Evolutionary conservation across 257 asterid species (phyloP).

Genomic region (Cinchona pubescens): DNA sequence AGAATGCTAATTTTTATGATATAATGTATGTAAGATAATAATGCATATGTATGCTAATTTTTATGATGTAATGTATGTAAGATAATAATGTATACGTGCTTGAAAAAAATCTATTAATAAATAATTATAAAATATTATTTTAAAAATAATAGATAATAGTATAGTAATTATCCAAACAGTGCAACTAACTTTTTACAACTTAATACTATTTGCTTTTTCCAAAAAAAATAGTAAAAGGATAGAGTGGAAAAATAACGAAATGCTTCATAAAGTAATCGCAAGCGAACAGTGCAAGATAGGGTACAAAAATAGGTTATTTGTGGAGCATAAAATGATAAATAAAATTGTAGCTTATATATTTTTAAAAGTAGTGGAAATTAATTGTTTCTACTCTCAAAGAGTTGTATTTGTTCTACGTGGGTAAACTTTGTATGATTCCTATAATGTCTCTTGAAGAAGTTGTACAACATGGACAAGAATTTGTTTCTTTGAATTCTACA

Average conservation of each 20-base stretch:
- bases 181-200: too few species aligned
- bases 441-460: not conserved
- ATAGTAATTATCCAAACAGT: too few species aligned
- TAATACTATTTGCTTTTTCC: not conserved
- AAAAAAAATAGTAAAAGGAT: not conserved
- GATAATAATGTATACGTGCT: too few species aligned
- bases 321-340: not conserved
- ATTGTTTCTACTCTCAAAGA: not conserved
- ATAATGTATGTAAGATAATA: too few species aligned
- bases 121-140: too few species aligned
- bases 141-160: too few species aligned
- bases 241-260: not conserved
- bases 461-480: not conserved
- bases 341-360: not conserved
- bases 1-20: too few species aligned
- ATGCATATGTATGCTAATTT: too few species aligned
- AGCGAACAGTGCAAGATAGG: constrained; percentile 1
- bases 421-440: constrained; percentile 2
- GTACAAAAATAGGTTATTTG: not conserved
- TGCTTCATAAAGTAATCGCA: not conserved
- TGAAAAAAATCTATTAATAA: too few species aligned
- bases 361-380: not conserved
- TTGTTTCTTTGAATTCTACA: not conserved
- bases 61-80: too few species aligned
- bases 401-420: not conserved